Evolutionary conservation across 257 asterid species (phyloP).

Genomic region (Solanum etuberosum): DNA sequence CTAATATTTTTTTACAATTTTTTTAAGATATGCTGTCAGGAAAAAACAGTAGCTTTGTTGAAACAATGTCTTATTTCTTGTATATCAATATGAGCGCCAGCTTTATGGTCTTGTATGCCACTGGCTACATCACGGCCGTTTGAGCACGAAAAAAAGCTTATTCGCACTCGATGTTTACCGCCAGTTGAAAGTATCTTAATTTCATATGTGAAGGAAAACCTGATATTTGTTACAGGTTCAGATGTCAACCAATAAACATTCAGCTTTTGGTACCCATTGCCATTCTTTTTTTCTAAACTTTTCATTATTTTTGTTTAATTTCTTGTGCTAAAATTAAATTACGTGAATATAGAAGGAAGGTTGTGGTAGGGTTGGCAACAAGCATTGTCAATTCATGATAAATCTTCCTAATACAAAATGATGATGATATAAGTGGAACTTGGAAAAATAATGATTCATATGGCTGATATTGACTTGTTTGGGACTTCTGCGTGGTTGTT

Average conservation of each 20-base stretch:
- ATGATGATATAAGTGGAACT: not conserved
- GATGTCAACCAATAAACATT: not conserved
- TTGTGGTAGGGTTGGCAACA: too few relatives aligned
- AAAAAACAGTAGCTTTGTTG: not conserved
- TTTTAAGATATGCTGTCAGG: not conserved
- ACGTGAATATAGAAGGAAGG: too few relatives aligned
- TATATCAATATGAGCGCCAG: not conserved
- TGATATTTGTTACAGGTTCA: not conserved
- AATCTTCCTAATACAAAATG: not conserved
- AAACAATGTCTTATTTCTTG: not conserved
- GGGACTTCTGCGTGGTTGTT: not conserved
- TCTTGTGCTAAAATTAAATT: too few relatives aligned
- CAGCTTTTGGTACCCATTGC: not conserved
- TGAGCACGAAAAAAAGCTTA: not conserved
- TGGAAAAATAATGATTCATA: not conserved
- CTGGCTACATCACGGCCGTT: not conserved
- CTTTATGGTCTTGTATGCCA: not conserved
- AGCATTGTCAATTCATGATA: not conserved
- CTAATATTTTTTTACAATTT: not conserved
- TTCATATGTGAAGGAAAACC: not conserved
- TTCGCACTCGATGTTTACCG: not conserved
- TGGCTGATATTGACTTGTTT: not conserved
- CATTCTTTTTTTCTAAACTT: not conserved
- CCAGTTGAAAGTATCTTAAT: not conserved
- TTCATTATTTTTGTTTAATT: too few relatives aligned